These are phyloP conservation scores for Thalia dealbata DNA, from an alignment of 176 grass and related monocot species.

Conservation along the genomic window DNA sequence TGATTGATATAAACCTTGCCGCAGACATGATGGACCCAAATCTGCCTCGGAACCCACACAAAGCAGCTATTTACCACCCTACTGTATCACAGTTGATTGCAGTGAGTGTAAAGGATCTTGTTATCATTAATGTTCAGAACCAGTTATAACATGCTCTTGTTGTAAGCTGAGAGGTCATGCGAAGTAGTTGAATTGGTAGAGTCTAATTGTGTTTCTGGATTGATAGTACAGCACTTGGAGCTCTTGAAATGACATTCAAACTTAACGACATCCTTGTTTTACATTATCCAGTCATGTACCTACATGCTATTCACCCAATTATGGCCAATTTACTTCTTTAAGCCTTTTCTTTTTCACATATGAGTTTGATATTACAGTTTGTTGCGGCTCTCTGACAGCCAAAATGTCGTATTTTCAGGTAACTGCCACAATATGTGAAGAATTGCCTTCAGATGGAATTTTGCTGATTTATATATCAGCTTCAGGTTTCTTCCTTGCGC, in stretches of 20 bases:
- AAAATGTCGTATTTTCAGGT: conserved; percentile 4
- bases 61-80: conserved; percentile 85
- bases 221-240: no score
- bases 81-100: conserved; percentile 77
- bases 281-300: neutral
- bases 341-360: no score
- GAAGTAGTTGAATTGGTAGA: no score
- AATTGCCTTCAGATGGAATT: conserved; percentile 10
- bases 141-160: neutral
- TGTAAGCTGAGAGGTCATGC: no score
- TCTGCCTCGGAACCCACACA: conserved; percentile 82
- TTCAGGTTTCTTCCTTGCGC: conserved; percentile 1
- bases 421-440: conserved; percentile 11
- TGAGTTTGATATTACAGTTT: neutral
- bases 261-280: neutral
- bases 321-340: neutral
- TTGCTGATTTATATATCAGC: conserved; percentile 21
- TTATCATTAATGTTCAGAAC: neutral
- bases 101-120: conserved; percentile 27
- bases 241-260: no score
- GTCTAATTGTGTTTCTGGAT: no score
- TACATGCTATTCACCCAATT: neutral
- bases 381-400: no score
- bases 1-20: conserved; percentile 91
- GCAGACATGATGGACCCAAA: conserved; percentile 79